These are phyloP conservation scores for Obelidium mucronatum DNA, from an alignment of 192 early-diverging fungal species.

Conservation along the genomic window DNA sequence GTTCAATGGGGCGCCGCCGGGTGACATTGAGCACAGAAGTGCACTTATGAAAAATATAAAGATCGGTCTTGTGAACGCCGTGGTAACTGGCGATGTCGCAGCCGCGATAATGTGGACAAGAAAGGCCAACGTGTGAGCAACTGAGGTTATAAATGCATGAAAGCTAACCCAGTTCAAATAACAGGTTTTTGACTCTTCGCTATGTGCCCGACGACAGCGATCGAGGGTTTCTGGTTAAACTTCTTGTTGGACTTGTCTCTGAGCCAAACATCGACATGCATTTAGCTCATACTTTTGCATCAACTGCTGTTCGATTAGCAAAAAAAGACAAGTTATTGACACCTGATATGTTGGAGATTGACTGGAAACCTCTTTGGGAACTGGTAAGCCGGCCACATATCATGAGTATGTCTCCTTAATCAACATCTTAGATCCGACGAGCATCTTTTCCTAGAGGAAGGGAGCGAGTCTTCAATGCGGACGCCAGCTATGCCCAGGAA, in stretches of 20 bases:
- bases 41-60: too few relatives aligned
- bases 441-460: slow-evolving; percentile 72
- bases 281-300: slow-evolving; percentile 69
- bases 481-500: slow-evolving; percentile 52
- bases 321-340: slow-evolving; percentile 74
- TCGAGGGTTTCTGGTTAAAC: slow-evolving; percentile 60
- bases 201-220: slow-evolving; percentile 62
- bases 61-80: too few relatives aligned
- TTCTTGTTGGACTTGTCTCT: slow-evolving; percentile 72
- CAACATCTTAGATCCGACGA: slow-evolving; percentile 57
- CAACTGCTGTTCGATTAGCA: slow-evolving; percentile 61
- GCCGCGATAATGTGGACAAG: too few relatives aligned
- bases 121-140: too few relatives aligned
- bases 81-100: too few relatives aligned
- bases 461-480: slow-evolving; percentile 67
- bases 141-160: too few relatives aligned
- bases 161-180: too few relatives aligned
- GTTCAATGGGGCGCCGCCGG: too few relatives aligned
- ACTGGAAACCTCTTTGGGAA: slow-evolving; percentile 80
- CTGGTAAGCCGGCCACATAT: neutral
- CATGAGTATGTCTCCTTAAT: neutral
- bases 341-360: slow-evolving; percentile 66
- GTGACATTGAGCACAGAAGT: too few relatives aligned
- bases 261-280: slow-evolving; percentile 73
- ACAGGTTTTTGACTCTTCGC: slow-evolving; percentile 56